Percentiles rank a stretch among this genome's conserved stretches.
phyloP scores from a whole-genome alignment of 2,329 filamentous ascomycete species.

The Uncinocarpus reesii region DNA sequence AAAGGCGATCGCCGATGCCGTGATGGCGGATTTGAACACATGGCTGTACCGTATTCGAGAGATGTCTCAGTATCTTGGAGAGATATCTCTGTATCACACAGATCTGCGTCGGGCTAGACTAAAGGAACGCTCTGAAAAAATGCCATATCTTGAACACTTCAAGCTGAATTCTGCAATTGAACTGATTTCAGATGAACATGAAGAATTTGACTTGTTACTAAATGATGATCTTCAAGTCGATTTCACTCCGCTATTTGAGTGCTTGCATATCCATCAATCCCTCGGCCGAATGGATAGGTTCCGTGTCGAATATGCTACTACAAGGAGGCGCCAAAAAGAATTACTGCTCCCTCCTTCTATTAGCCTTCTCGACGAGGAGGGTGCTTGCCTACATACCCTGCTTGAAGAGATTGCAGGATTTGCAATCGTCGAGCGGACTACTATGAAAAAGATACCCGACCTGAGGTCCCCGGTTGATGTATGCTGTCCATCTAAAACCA shows the following conservation, averaged over 20 bases:
- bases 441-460: conserved; percentile 75
- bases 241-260: conserved; percentile 89
- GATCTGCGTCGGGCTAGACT: conserved; percentile 74
- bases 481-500: conserved; percentile 24
- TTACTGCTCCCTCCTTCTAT: conserved; percentile 68
- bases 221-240: conserved; percentile 93
- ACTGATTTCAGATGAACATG: conserved; percentile 84
- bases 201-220: conserved; percentile 90
- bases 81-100: conserved; percentile 94
- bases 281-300: conserved; percentile 88
- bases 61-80: conserved; percentile 88
- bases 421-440: conserved; percentile 89
- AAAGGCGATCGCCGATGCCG: conserved; percentile 85
- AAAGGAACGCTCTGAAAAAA: conserved; percentile 67
- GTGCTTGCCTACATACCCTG: conserved; percentile 74
- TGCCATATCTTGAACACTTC: conserved; percentile 67
- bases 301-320: conserved; percentile 80
- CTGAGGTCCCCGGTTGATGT: conserved; percentile 75
- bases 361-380: conserved; percentile 69
- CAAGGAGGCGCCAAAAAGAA: conserved; percentile 82
- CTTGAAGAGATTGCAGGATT: conserved; percentile 93
- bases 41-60: conserved; percentile 94
- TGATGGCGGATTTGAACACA: conserved; percentile 93
- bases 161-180: conserved; percentile 94
- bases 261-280: conserved; percentile 90